Base-by-base conservation (phyloP, 768 basidiomycete genomes). In the Mycena floridula region DNA sequence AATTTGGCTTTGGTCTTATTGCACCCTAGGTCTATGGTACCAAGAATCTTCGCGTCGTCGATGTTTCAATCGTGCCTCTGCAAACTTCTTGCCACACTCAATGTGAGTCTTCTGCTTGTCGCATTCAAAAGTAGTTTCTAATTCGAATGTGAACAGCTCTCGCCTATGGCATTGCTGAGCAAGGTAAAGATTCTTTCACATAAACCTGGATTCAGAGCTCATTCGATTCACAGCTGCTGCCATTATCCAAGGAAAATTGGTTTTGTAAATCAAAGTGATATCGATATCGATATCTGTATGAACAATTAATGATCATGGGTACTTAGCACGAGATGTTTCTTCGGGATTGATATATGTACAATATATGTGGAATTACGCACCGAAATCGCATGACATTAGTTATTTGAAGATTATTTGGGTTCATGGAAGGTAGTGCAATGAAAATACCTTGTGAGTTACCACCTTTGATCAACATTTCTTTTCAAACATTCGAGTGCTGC, bases 31-130 rank as follows among this genome's bases (percentile, higher is more conserved):
- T 39, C 20, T 68, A 70, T 47, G 68, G 66, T 9, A 66, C 66
- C 3, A 48, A 45, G 22, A 70, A 70, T 45, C 18, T 71, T 18
- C 62, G 69, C 4, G 66, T 71, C 16, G 67, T 61, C 13, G 69
- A 70, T 47, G 41, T 66, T 4, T 65, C 64, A 5, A 47, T 69
- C 37, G 28, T 65, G 1, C 67, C 67, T 5, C 43, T 65, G 36
- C 63, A 39, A 9, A 9, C 20, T 22, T n/a, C 13, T 22, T 9
- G 11, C 12, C 37, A 39, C 20, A 9, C 37, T 39, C 37, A 39
- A 20, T 9, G 28, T 32, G 16, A 9, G 28, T 32, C 9, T 32
- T 16, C 28, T 32, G 9, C 28, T 32, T 32, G 9, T 9, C 28
- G 9, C 28, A 9, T 16, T 32, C 16, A 9, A 32, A 16, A 32